phyloP scores from a whole-genome alignment of 106 monocot species.

The Acorus calamus region DNA sequence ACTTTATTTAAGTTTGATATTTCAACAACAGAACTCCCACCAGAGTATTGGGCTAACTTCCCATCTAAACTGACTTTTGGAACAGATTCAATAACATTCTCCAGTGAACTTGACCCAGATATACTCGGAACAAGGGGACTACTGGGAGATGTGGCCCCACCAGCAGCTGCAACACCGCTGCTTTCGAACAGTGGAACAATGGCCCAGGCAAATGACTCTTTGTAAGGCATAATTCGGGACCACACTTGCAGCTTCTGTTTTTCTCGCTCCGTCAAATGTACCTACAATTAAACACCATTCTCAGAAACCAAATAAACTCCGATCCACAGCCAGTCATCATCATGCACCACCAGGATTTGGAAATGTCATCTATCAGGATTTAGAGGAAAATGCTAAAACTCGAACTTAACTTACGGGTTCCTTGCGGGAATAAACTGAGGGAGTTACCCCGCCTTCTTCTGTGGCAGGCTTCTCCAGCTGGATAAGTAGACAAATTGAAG shows the following conservation, averaged over 20 bases:
- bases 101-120: conserved; percentile 64
- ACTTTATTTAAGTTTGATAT: conserved; percentile 95
- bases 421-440: conserved; percentile 94
- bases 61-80: conserved; percentile 57
- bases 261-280: conserved; percentile 80
- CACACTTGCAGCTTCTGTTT: conserved; percentile 94
- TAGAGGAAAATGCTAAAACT: not conserved
- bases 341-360: too few relatives aligned
- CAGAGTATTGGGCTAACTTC: conserved; percentile 49
- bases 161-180: conserved; percentile 22
- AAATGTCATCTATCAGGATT: not conserved
- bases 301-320: too few relatives aligned
- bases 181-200: conserved; percentile 87
- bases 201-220: conserved; percentile 92
- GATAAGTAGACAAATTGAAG: conserved; percentile 83
- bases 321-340: too few relatives aligned
- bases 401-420: conserved; percentile 64
- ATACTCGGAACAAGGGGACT: conserved; percentile 67
- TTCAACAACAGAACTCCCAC: conserved; percentile 81
- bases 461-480: conserved; percentile 93
- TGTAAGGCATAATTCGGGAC: conserved; percentile 90
- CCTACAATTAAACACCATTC: conserved; percentile 21
- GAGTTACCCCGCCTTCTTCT: conserved; percentile 86
- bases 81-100: conserved; percentile 44
- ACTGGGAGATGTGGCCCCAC: conserved; percentile 70